phyloP scores from a whole-genome alignment of 2,329 filamentous ascomycete genomes.

The Trichophyton schoenleinii region DNA sequence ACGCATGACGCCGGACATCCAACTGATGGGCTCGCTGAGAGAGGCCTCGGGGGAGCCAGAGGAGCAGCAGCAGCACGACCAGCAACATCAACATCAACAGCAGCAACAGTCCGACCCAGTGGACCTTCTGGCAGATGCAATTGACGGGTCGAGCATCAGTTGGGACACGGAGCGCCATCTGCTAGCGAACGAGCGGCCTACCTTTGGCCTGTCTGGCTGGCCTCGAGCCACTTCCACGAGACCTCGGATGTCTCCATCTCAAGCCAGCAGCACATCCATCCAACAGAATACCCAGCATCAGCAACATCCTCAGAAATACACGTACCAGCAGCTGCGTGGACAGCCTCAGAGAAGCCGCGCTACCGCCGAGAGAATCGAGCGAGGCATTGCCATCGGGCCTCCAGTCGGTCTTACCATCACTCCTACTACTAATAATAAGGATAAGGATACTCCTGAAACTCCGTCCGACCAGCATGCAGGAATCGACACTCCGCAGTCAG shows the following conservation, averaged over 20 bases:
- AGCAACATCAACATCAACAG: no score
- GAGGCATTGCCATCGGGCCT: background rate
- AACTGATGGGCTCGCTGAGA: conserved; percentile 15
- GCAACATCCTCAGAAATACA: background rate
- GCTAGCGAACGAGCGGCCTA: background rate
- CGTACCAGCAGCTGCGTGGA: background rate
- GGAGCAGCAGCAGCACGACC: background rate
- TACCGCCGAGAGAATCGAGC: background rate
- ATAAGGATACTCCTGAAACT: background rate
- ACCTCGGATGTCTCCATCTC: background rate
- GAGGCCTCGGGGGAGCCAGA: conserved; percentile 14
- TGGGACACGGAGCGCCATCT: conserved; percentile 13
- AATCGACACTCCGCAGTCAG: background rate
- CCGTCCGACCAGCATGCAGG: background rate
- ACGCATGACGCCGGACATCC: conserved; percentile 15
- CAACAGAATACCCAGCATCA: background rate
- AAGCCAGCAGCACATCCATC: background rate
- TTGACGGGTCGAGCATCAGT: conserved; percentile 12
- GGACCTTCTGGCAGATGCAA: background rate
- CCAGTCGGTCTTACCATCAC: background rate
- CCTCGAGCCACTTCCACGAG: no score
- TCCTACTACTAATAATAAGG: no score
- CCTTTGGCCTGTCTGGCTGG: no score
- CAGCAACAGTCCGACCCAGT: background rate
- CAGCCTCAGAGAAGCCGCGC: background rate